Evolutionary conservation across 768 basidiomycete species (phyloP).

Genomic region (Candolleomyces eurysporus): DNA sequence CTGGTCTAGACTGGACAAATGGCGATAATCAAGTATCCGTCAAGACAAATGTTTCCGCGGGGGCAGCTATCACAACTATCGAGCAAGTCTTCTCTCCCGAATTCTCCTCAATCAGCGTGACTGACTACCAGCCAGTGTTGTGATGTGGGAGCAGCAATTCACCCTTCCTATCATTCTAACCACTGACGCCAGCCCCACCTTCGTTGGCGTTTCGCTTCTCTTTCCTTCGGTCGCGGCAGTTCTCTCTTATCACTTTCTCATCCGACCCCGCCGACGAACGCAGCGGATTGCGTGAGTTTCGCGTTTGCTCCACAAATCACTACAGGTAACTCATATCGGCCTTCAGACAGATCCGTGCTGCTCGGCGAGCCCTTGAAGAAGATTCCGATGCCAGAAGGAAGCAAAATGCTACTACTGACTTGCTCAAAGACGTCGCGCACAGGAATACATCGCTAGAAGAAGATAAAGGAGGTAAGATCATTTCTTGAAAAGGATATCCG

Average conservation of each 20-base stretch:
- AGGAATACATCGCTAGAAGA: constrained; percentile 64
- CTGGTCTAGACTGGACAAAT: constrained; percentile 40
- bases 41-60: constrained; percentile 40
- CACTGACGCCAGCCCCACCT: constrained; percentile 39
- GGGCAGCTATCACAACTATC: constrained; percentile 51
- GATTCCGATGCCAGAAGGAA: constrained; percentile 61
- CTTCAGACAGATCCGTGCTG: constrained; percentile 61
- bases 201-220: constrained; percentile 51
- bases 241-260: constrained; percentile 54
- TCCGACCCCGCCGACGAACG: constrained; percentile 53
- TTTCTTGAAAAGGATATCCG: neutral
- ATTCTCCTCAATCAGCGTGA: constrained; percentile 1
- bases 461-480: constrained; percentile 57
- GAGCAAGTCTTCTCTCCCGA: constrained; percentile 43
- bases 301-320: neutral
- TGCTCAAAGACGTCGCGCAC: constrained; percentile 68
- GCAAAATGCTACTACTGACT: constrained; percentile 55
- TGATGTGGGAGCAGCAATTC: constrained; percentile 57
- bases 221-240: constrained; percentile 54
- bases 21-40: constrained; percentile 40
- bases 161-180: constrained; percentile 58
- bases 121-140: constrained; percentile 36
- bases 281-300: constrained; percentile 51
- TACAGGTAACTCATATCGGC: neutral
- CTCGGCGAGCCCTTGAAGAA: constrained; percentile 63